Conservation (phyloP, 2,329 filamentous ascomycete species). For the Neofusicoccum umdonicola region DNA sequence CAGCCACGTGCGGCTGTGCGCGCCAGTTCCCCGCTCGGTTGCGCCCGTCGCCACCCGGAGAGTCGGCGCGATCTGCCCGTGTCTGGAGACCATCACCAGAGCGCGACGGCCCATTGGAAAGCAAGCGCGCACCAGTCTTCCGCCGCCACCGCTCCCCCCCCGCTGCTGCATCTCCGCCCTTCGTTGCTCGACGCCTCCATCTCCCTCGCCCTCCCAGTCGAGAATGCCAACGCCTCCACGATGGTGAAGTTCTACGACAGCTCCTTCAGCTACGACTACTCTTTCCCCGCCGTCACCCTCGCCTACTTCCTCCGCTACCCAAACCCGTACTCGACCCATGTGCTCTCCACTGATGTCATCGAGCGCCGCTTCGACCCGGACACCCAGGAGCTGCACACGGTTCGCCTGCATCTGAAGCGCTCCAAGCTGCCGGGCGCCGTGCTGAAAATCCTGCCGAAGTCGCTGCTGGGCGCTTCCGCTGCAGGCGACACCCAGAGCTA, state of each 20-base stretch:
- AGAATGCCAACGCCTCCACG: constrained; percentile 20
- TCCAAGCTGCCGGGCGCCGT: constrained; percentile 73
- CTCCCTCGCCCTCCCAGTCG: constrained; percentile 8
- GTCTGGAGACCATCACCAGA: constrained; percentile 17
- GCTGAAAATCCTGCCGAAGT: constrained; percentile 70
- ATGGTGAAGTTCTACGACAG: constrained; percentile 55
- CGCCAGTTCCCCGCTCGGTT: not conserved
- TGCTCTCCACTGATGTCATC: constrained; percentile 80
- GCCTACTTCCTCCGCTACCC: constrained; percentile 89
- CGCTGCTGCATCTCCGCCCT: not conserved
- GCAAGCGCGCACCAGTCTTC: not conserved
- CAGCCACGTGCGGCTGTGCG: not conserved
- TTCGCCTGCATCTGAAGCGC: constrained; percentile 78
- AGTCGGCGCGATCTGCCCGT: constrained; percentile 3
- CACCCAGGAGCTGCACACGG: constrained; percentile 74
- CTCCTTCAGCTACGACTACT: constrained; percentile 73
- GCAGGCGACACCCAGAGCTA: constrained; percentile 69
- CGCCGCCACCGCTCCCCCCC: not conserved
- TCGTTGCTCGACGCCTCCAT: not conserved
- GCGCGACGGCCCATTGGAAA: constrained; percentile 6
- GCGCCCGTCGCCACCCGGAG: not conserved
- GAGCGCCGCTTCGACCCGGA: constrained; percentile 67
- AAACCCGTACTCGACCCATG: constrained; percentile 79
- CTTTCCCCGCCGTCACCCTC: constrained; percentile 80
- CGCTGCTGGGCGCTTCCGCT: constrained; percentile 60